Percentiles rank a stretch among this genome's conserved stretches.
Conservation (phyloP, 2,329 filamentous ascomycete species). For the Neofusicoccum sp. region DNA sequence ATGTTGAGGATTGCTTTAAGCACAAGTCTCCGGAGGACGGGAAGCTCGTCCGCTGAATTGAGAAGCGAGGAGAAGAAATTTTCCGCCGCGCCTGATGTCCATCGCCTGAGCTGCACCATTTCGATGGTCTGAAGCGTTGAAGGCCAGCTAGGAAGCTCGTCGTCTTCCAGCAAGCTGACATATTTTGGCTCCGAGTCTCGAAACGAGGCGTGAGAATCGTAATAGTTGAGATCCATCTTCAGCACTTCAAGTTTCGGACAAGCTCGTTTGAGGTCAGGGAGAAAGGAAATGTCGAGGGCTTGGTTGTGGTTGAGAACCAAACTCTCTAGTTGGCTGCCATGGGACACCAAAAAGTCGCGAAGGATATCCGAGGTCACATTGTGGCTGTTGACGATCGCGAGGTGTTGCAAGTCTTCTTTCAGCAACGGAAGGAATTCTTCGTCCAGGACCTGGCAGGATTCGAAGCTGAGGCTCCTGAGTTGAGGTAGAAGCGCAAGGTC, state of each 20-base stretch:
- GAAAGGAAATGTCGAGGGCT: slow-evolving; percentile 71
- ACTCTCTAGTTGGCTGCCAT: slow-evolving; percentile 65
- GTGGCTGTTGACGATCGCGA: slow-evolving; percentile 78
- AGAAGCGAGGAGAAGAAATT: slow-evolving; percentile 78
- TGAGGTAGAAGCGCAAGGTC: slow-evolving; percentile 59
- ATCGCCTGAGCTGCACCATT: slow-evolving; percentile 74
- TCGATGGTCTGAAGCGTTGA: slow-evolving; percentile 67
- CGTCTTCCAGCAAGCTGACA: slow-evolving; percentile 59
- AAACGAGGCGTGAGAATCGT: slow-evolving; percentile 64
- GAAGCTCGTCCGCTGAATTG: slow-evolving; percentile 65
- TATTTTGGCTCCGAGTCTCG: slow-evolving; percentile 75
- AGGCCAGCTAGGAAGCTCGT: slow-evolving; percentile 77
- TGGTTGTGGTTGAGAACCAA: slow-evolving; percentile 77
- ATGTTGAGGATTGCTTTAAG: slow-evolving; percentile 74
- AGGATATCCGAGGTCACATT: slow-evolving; percentile 68
- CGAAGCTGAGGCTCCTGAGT: slow-evolving; percentile 67
- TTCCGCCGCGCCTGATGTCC: slow-evolving; percentile 66
- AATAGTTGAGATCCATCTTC: slow-evolving; percentile 76
- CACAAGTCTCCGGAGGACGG: slow-evolving; percentile 65
- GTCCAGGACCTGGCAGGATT: slow-evolving; percentile 72
- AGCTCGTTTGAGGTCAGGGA: slow-evolving; percentile 61
- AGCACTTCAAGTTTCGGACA: slow-evolving; percentile 72
- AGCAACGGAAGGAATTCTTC: slow-evolving; percentile 66
- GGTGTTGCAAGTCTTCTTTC: slow-evolving; percentile 62
- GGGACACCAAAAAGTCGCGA: slow-evolving; percentile 61